Evolutionary conservation across 345 rosid genomes (phyloP), one percentile per base, ranked within the genome.

Genomic region (Noccaea caerulescens): DNA sequence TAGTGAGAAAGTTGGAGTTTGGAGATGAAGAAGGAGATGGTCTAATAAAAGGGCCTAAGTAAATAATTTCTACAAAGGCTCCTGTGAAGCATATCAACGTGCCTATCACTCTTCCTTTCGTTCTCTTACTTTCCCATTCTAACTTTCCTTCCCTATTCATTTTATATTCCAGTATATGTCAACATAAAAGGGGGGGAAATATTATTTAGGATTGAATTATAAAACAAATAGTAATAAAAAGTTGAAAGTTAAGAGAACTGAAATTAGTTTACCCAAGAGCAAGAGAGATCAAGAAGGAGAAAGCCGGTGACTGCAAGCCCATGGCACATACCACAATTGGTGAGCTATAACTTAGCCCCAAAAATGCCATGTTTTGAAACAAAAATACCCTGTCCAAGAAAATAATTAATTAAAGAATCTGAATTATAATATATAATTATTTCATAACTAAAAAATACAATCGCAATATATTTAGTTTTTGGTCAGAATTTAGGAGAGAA

Each of bases 241-340:
- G 4, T 6, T 50, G n/a, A 10, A 13, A 37, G 8, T 44, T 10
- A 55, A 32, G 13, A 45, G 25, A 68, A 37, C 23, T 20, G 53
- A n/a, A 18, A 45, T 39, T 46, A 61, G 70, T 55, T 51, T 77
- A 84, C 93, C 97, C 85, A 82, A 71, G 77, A 41, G 78, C 52
- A 68, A 84, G 41, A 37, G 89, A 77, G 47, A 92, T 46, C 75
- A 92, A 56, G 82, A 85, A 89, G 73, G 91, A 87, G 64, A 89
- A 74, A 53, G 92, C 73, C 25, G 98, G 96, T 55, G 80, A 59
- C 20, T 84, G 63, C 47, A 86, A 89, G 52, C 94, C 96, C 96
- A 87, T 88, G 34, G 86, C 88, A 47, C 96, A 92, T 13, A 85
- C 96, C 50, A 86, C 88, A 44, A 87, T 84, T 4, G 96, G 94